These are phyloP conservation scores for Mariannaea sp. DNA, from an alignment of 2,329 filamentous ascomycete species.

Conservation along the genomic window DNA sequence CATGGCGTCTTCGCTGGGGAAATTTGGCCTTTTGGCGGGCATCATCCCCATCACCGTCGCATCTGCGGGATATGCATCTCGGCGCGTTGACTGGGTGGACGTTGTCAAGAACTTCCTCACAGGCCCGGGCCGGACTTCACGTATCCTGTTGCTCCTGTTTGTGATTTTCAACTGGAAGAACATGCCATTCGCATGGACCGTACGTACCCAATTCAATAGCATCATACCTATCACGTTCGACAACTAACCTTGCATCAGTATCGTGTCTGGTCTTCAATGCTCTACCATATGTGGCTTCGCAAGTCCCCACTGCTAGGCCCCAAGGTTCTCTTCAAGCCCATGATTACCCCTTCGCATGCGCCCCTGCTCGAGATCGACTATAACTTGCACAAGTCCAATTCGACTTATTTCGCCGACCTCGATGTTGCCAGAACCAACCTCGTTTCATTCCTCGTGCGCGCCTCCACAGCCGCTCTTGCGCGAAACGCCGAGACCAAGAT, in stretches of 20 bases:
- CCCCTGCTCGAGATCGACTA: constrained; percentile 82
- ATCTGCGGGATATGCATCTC: constrained; percentile 53
- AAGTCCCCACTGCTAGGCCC: constrained; percentile 56
- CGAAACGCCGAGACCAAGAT: constrained; percentile 55
- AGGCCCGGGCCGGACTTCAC: constrained; percentile 58
- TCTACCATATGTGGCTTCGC: constrained; percentile 58
- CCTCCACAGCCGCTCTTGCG: constrained; percentile 58
- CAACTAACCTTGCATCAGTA: constrained; percentile 46
- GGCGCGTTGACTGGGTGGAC: constrained; percentile 49
- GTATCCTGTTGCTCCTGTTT: constrained; percentile 59
- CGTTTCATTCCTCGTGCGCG: constrained; percentile 69
- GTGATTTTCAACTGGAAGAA: constrained; percentile 73
- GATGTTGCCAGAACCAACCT: constrained; percentile 83
- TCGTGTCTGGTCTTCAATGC: constrained; percentile 62
- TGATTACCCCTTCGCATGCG: constrained; percentile 69
- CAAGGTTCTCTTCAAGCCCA: constrained; percentile 72
- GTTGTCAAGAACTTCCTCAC: constrained; percentile 53
- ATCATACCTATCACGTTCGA: not conserved
- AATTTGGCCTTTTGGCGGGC: constrained; percentile 42
- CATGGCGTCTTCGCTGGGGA: constrained; percentile 44
- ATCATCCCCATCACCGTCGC: constrained; percentile 47
- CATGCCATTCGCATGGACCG: constrained; percentile 76
- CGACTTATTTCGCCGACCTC: constrained; percentile 86
- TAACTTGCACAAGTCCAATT: constrained; percentile 82
- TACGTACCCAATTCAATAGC: constrained; percentile 47